Evolutionary conservation across 2,329 filamentous ascomycete species (phyloP), one percentile per base, ranked within the genome.

Genomic region (Sporothrix variecibatus): DNA sequence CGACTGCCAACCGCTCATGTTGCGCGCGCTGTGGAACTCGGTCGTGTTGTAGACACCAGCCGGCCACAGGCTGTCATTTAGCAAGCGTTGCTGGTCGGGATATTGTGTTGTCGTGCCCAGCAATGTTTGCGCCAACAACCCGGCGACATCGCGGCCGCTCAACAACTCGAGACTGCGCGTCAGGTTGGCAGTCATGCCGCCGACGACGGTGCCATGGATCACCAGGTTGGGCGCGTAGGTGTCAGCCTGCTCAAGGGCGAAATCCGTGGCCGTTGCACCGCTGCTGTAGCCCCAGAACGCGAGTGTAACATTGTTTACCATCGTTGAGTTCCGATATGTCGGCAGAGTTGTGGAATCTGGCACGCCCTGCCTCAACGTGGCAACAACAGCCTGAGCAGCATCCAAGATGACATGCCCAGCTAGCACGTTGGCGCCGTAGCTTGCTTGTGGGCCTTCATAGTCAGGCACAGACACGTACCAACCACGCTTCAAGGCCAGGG

Each of bases 261-360:
- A 87, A 65, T 83, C 84, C 3, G 80, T 83, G 2, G 85, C 84
- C 62, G 87, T 75, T n/a, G 82, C 82, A 15, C 86, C 86, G 3
- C 86, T 86, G 7, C 83, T 86, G 76, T 87, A 87, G 2, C 86
- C 86, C 86, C 86, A 88, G 72, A 88, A 79, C 2, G 83, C 81
- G 4, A 67, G n/a, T 7, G 38, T 67, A 49, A 85, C 79, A 2
- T 76, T 80, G 0, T 84, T 80, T 9, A 9, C 34, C 0, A 6
- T 31, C 6, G 17, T 77, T 75, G 40, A 56, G 43, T 67, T 67
- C 6, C 31, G n/a, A 12, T 15, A 67, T 26, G 62, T 28, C 1
- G 62, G 62, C 9, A 65, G 38, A 12, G 6, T n/a, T 6, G 38
- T 17, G 2, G 62, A n/a, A 11, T 26, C 26, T 5, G 62, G 62